Evolutionary conservation across 371 early-diverging fungal species (phyloP).

Genomic region (Actinomucor elegans): DNA sequence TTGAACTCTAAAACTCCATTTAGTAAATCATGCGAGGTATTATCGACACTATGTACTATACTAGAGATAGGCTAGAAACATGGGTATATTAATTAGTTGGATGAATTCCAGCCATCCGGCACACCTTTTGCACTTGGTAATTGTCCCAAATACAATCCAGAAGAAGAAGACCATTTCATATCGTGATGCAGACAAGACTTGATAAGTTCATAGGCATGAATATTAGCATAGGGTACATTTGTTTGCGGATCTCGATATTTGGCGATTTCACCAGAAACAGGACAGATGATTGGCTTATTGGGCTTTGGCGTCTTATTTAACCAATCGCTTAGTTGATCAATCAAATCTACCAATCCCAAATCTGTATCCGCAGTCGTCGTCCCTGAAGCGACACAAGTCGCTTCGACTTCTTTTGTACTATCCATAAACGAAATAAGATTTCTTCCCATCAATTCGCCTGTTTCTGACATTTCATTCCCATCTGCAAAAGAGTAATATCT

Average conservation of each 20-base stretch:
- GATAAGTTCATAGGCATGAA: constrained; percentile 57
- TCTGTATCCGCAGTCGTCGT: constrained; percentile 29
- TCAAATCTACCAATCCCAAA: constrained; percentile 37
- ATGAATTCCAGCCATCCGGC: constrained; percentile 24
- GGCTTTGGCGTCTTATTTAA: constrained; percentile 33
- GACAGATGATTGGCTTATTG: constrained; percentile 48
- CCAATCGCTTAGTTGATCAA: constrained; percentile 34
- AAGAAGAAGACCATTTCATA: constrained; percentile 43
- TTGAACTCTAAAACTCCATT: background rate
- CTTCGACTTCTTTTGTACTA: background rate
- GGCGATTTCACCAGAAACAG: constrained; percentile 68
- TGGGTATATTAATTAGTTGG: constrained; percentile 3
- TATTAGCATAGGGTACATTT: constrained; percentile 63
- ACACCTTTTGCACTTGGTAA: constrained; percentile 35
- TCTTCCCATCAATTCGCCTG: constrained; percentile 36
- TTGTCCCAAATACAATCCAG: constrained; percentile 32
- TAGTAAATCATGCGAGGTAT: too few species aligned
- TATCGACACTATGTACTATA: too few species aligned
- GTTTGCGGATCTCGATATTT: constrained; percentile 66
- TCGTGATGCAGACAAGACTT: constrained; percentile 34
- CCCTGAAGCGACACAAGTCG: background rate
- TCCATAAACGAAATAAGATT: constrained; percentile 42
- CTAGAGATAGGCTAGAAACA: too few species aligned
- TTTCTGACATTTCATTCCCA: constrained; percentile 16
- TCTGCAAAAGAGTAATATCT: constrained; percentile 55